A percentile compares a stretch with the other conserved stretches of the same genome.
These are phyloP conservation scores for Didymella exigua DNA, from an alignment of 2,329 filamentous ascomycete species.

Conservation along the genomic window DNA sequence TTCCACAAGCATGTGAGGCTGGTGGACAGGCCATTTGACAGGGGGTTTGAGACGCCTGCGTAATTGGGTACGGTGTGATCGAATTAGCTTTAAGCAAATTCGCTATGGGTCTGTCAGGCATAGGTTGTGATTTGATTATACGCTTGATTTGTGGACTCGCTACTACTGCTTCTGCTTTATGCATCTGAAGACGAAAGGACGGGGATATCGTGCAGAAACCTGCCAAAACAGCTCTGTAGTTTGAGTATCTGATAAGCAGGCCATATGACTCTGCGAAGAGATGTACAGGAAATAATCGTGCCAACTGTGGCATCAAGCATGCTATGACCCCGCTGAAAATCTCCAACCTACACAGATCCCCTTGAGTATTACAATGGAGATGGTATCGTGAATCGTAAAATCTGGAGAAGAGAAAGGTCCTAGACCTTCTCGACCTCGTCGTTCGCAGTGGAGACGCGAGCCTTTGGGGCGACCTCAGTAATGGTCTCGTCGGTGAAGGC, in stretches of 20 bases:
- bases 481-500: constrained; percentile 83
- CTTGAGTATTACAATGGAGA: constrained; percentile 18
- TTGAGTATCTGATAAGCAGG: constrained; percentile 21
- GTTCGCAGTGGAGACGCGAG: constrained; percentile 19
- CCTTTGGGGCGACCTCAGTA: constrained; percentile 64
- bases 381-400: constrained; percentile 12
- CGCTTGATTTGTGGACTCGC: constrained; percentile 6
- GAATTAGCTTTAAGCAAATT: not conserved
- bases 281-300: constrained; percentile 28
- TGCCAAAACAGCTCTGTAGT: constrained; percentile 19
- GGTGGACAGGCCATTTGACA: not conserved
- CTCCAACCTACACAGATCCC: constrained; percentile 12
- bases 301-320: constrained; percentile 29
- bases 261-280: constrained; percentile 28
- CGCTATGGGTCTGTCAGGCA: not conserved
- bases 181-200: constrained; percentile 20
- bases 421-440: constrained; percentile 40
- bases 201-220: constrained; percentile 30
- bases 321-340: constrained; percentile 2
- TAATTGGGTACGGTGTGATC: not conserved
- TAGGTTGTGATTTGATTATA: not conserved
- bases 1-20: constrained; percentile 6
- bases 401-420: not conserved
- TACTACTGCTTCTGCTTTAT: constrained; percentile 11
- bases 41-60: not conserved